Conservation (phyloP, 2,329 filamentous ascomycete species). For the Xylariaceae sp. region DNA sequence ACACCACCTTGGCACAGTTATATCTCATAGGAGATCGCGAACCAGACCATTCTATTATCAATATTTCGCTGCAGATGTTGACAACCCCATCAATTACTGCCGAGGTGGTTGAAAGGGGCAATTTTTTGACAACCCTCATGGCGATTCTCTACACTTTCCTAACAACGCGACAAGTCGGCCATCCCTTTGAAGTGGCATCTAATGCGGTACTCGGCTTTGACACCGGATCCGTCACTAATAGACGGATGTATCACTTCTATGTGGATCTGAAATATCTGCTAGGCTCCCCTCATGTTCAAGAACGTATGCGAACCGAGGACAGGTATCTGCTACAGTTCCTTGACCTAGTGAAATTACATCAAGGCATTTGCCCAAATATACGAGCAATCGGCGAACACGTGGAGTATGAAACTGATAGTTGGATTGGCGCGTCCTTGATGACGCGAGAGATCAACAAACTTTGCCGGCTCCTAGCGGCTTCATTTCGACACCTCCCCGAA, state of each 20-base stretch:
- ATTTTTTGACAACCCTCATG: conserved; percentile 92
- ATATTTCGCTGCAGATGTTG: conserved; percentile 91
- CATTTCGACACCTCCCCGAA: conserved; percentile 68
- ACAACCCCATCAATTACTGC: conserved; percentile 95
- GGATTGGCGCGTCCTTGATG: conserved; percentile 93
- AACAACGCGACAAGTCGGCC: conserved; percentile 90
- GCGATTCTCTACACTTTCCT: conserved; percentile 97
- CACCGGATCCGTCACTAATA: conserved; percentile 88
- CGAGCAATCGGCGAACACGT: conserved; percentile 92
- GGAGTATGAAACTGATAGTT: conserved; percentile 96
- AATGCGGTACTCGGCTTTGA: conserved; percentile 88
- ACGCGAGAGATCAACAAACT: conserved; percentile 93
- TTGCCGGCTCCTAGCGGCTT: conserved; percentile 81
- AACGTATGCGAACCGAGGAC: conserved; percentile 74
- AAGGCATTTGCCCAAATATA: conserved; percentile 93
- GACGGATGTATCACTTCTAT: conserved; percentile 97
- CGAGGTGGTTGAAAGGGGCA: conserved; percentile 89
- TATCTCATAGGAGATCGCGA: conserved; percentile 95
- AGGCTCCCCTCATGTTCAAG: conserved; percentile 80
- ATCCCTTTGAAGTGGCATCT: conserved; percentile 83
- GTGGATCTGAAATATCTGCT: conserved; percentile 89
- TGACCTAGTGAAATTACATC: conserved; percentile 91
- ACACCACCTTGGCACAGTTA: conserved; percentile 87
- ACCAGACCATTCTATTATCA: conserved; percentile 97
- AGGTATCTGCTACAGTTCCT: conserved; percentile 92